Conservation (phyloP, 1,139 yeast genomes). For the Sugiyamaella xylanicola region DNA sequence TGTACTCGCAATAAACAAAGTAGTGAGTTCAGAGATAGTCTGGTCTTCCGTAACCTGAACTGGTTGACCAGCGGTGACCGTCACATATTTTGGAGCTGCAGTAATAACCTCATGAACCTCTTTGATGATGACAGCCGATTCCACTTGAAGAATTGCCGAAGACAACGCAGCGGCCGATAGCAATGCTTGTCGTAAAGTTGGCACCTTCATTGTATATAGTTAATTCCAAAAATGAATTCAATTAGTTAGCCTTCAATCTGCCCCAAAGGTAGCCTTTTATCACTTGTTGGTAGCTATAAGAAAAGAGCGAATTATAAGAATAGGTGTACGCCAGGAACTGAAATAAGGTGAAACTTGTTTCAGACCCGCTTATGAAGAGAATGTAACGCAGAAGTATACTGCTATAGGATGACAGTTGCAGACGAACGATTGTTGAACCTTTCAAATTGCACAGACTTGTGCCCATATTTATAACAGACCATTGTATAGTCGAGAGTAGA, state of each 20-base stretch:
- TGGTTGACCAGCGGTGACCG: constrained; percentile 30
- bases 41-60: constrained; percentile 34
- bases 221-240: too few relatives aligned
- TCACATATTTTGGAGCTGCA: constrained; percentile 31
- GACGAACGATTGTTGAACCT: background rate
- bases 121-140: constrained; percentile 28
- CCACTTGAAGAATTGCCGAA: constrained; percentile 3
- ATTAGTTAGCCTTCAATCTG: too few relatives aligned
- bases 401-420: background rate
- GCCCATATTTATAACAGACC: constrained; percentile 3
- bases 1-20: constrained; percentile 38
- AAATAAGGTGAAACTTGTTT: constrained; percentile 11
- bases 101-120: constrained; percentile 28
- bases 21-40: constrained; percentile 36
- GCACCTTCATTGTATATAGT: constrained; percentile 5
- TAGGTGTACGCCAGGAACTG: background rate
- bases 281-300: background rate
- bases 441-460: background rate
- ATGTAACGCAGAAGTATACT: background rate
- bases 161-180: constrained; percentile 9
- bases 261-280: background rate
- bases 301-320: background rate
- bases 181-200: constrained; percentile 4
- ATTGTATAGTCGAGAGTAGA: background rate
- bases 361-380: background rate